Evolutionary conservation across 164 flowering plant species (phyloP).

Genomic region (Buxus sempervirens): DNA sequence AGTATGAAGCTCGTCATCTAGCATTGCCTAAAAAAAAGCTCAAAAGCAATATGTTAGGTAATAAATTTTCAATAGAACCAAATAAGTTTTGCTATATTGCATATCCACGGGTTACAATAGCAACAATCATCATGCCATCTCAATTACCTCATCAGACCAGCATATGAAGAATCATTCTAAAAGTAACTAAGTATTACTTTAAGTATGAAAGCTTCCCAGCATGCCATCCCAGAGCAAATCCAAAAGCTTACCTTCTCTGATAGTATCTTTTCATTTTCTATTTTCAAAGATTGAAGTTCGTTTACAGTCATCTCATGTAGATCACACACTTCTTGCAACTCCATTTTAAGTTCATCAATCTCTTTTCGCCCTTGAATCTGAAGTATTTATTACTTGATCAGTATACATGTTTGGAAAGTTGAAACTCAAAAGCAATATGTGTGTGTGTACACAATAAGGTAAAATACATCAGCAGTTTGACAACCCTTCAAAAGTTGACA

Average conservation of each 20-base stretch:
- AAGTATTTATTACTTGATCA: constrained; percentile 2
- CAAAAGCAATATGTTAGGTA: background rate
- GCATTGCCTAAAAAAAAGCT: constrained; percentile 32
- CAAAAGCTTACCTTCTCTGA: constrained; percentile 53
- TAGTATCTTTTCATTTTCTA: constrained; percentile 36
- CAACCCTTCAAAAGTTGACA: background rate
- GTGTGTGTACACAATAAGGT: background rate
- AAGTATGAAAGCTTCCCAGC: background rate
- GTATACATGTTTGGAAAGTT: background rate
- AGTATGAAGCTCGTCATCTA: constrained; percentile 45
- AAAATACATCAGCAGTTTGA: background rate
- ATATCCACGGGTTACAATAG: background rate
- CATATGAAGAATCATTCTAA: background rate
- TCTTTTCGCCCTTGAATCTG: constrained; percentile 33
- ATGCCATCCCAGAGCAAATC: background rate
- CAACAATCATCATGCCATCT: too few relatives aligned
- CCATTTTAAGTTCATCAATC: constrained; percentile 31
- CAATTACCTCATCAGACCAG: background rate
- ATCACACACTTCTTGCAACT: constrained; percentile 32
- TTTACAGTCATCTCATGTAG: constrained; percentile 36
- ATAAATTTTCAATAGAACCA: background rate
- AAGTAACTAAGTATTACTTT: background rate
- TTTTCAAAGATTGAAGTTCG: constrained; percentile 46
- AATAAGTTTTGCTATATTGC: background rate
- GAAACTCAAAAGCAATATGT: background rate